A percentile compares a stretch with the other conserved stretches of the same genome.
These are phyloP conservation scores for Zopfia rhizophila DNA, from an alignment of 2,329 filamentous ascomycete genomes.

Conservation along the genomic window DNA sequence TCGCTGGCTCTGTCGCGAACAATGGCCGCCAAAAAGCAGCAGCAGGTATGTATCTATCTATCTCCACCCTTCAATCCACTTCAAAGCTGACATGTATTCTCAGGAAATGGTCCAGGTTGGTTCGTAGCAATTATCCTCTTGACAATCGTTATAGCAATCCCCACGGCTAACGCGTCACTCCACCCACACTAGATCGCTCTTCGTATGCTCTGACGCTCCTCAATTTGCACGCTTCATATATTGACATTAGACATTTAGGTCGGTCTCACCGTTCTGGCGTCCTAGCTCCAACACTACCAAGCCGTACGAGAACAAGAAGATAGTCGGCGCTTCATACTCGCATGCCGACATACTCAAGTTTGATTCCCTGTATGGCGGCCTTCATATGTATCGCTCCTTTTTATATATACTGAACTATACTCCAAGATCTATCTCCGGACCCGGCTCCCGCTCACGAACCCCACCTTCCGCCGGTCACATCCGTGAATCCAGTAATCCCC, in stretches of 20 bases:
- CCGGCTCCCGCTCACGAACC: constrained; percentile 76
- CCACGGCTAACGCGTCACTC: constrained; percentile 50
- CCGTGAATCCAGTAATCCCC: constrained; percentile 67
- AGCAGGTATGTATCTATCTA: constrained; percentile 49
- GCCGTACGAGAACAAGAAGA: constrained; percentile 69
- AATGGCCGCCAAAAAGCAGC: constrained; percentile 60
- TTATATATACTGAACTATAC: constrained; percentile 25
- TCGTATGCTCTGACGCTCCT: constrained; percentile 41
- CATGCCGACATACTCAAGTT: constrained; percentile 95
- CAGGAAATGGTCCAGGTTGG: constrained; percentile 99
- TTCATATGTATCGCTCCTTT: constrained; percentile 7
- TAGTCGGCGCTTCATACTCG: constrained; percentile 95
- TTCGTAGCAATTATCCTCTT: constrained; percentile 65
- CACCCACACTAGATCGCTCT: constrained; percentile 44
- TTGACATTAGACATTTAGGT: constrained; percentile 61
- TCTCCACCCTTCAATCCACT: too few relatives aligned
- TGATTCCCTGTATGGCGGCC: constrained; percentile 73
- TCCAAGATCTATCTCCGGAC: constrained; percentile 68
- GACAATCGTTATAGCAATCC: constrained; percentile 35
- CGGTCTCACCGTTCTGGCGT: constrained; percentile 89
- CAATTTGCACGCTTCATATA: constrained; percentile 4
- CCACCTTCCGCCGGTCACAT: constrained; percentile 72
- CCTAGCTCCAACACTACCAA: constrained; percentile 59
- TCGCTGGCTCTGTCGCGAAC: constrained; percentile 15
- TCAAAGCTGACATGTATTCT: constrained; percentile 31